Percentiles rank a stretch among this genome's conserved stretches.
phyloP scores from a whole-genome alignment of 306 rosid species.

The Lathyrus sativus region DNA sequence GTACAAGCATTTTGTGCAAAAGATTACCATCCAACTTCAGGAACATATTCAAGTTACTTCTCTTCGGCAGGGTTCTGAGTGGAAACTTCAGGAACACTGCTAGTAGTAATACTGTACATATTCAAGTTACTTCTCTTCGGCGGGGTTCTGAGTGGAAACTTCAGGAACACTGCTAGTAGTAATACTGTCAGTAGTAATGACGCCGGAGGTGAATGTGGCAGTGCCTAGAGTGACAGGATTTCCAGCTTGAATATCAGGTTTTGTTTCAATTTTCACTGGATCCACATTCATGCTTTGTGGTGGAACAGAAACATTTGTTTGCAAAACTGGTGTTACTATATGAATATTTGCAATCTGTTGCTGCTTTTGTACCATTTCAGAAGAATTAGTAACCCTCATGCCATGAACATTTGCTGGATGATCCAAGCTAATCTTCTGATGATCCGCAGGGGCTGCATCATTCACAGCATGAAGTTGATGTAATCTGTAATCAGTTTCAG shows the following conservation, averaged over 20 bases:
- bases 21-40: constrained; percentile 15
- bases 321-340: constrained; percentile 36
- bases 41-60: constrained; percentile 24
- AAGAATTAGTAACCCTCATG: constrained; percentile 40
- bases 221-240: constrained; percentile 41
- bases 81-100: constrained; percentile 35
- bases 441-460: constrained; percentile 63
- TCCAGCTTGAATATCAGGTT: constrained; percentile 41
- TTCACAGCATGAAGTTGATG: constrained; percentile 87
- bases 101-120: constrained; percentile 32
- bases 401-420: constrained; percentile 41
- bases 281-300: constrained; percentile 47
- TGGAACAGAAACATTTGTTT: constrained; percentile 40
- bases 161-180: constrained; percentile 36
- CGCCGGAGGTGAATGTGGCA: constrained; percentile 28
- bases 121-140: constrained; percentile 50
- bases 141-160: constrained; percentile 39
- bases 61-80: constrained; percentile 45
- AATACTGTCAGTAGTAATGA: constrained; percentile 29
- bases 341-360: constrained; percentile 51
- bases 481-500: constrained; percentile 86
- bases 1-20: constrained; percentile 35
- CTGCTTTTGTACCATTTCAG: constrained; percentile 64
- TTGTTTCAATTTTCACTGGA: constrained; percentile 50
- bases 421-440: constrained; percentile 53